Base-by-base conservation (phyloP, 805 yeast species). In the Candida suzukii region DNA sequence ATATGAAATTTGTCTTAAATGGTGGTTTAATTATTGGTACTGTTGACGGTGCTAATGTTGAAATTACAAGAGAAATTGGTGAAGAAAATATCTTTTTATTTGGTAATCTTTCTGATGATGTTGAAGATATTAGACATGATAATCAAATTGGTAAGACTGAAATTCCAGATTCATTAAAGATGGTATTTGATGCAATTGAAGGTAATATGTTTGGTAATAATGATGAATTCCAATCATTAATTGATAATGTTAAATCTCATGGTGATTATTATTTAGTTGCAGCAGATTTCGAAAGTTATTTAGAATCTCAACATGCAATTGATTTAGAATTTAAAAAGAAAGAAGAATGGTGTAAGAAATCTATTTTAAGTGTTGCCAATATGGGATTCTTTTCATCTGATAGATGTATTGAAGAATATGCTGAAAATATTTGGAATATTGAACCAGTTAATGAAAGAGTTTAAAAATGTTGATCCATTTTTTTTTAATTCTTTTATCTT, bases 11-110 rank as follows among this genome's bases (percentile, higher is more conserved):
- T 60, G 95, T 88, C 20, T 70, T 88, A 65, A 88, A 88, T 57
- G 97, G 96, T 64, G 97, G 97, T 39, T 74, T 88, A 49, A 85
- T 88, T 52, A 81, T 88, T 49, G 97, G 97, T 60, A 90, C 97
- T 12, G 96, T 88, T 49, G 97, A 88, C 58, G 97, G 97, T 58
- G 97, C 97, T 48, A 88, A 90, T 57, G 95, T 90, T 38, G 97
- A 88, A 66, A 86, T 88, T 60, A 86, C 95, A 18, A 77, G 96
- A 52, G 96, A 90, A 66, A 77, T 90, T 51, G 96, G 96, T 39
- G 95, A 88, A 57, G 95, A 88, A 39, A 87, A 88, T 60, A 87
- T 90, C 61, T 88, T 88, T 68, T 70, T 88, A 58, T 88, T 88
- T 60, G 97, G 97, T 57, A 86, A 85, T 57, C 74, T 90, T 57